Evolutionary conservation across 169 alveolate species (phyloP).

Genomic region (Plasmodium malariae): DNA sequence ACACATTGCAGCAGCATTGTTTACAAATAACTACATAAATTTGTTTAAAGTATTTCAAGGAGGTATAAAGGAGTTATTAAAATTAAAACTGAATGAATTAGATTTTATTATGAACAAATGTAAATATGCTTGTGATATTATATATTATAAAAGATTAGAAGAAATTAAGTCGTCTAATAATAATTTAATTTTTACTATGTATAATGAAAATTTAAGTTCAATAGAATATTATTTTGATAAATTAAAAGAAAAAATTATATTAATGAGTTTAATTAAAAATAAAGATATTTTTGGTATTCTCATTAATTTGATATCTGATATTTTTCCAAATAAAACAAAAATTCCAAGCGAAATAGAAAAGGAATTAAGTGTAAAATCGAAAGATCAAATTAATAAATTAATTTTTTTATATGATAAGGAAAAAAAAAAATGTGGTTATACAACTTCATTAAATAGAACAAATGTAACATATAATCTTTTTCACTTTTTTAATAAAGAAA

Average conservation of each 20-base stretch:
- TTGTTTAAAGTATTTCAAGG: conserved; percentile 34
- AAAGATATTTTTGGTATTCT: conserved; percentile 41
- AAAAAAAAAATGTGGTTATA: conserved; percentile 34
- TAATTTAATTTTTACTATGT: conserved; percentile 64
- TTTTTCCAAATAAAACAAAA: conserved; percentile 42
- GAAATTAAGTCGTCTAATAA: conserved; percentile 32
- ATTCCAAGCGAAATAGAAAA: neutral
- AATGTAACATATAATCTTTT: conserved; percentile 39
- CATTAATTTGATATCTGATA: conserved; percentile 38
- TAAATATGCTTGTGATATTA: conserved; percentile 73
- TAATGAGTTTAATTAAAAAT: conserved; percentile 40
- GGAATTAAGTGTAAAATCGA: neutral
- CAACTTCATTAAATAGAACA: conserved; percentile 30
- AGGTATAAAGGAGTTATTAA: conserved; percentile 40
- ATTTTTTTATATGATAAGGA: conserved; percentile 30
- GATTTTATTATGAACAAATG: conserved; percentile 57
- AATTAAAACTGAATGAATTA: conserved; percentile 16
- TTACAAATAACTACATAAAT: conserved; percentile 66
- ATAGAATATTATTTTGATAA: conserved; percentile 75
- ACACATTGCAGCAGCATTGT: conserved; percentile 59
- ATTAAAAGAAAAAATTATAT: conserved; percentile 62
- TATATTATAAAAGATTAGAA: conserved; percentile 57
- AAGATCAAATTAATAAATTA: conserved; percentile 18
- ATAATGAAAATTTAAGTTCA: conserved; percentile 65
- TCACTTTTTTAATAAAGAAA: conserved; percentile 67